phyloP scores from a whole-genome alignment of 2,329 filamentous ascomycete genomes.

The Daldinia sp. region DNA sequence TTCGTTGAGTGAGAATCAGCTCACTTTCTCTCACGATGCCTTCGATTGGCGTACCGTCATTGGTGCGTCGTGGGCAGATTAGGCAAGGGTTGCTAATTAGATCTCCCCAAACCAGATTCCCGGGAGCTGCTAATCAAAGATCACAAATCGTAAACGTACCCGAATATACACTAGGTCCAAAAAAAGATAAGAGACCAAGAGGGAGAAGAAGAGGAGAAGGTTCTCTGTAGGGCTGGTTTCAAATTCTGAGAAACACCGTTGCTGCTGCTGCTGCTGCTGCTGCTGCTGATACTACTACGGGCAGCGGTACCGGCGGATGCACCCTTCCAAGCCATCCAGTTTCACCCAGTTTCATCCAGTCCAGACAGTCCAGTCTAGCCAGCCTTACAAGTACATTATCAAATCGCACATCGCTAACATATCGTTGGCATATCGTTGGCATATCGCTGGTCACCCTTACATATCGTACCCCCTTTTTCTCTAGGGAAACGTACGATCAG shows the following conservation, averaged over 20 bases:
- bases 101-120: constrained; percentile 24
- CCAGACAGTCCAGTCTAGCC: no score
- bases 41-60: constrained; percentile 34
- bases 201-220: neutral
- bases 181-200: constrained; percentile 4
- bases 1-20: constrained; percentile 35
- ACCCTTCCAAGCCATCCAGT: no score
- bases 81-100: constrained; percentile 34
- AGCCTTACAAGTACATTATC: neutral
- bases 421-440: no score
- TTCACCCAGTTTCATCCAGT: no score
- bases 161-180: constrained; percentile 15
- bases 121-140: constrained; percentile 17
- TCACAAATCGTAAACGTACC: neutral
- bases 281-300: no score
- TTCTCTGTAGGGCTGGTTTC: constrained; percentile 25
- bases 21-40: constrained; percentile 36
- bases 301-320: neutral
- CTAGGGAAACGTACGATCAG: constrained; percentile 1
- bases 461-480: neutral
- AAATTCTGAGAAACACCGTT: no score
- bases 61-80: constrained; percentile 30
- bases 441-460: constrained; percentile 2
- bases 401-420: no score
- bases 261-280: no score